Evolutionary conservation across 352 stramenopile genomes (phyloP).

Genomic region (Pythium coloratum): DNA sequence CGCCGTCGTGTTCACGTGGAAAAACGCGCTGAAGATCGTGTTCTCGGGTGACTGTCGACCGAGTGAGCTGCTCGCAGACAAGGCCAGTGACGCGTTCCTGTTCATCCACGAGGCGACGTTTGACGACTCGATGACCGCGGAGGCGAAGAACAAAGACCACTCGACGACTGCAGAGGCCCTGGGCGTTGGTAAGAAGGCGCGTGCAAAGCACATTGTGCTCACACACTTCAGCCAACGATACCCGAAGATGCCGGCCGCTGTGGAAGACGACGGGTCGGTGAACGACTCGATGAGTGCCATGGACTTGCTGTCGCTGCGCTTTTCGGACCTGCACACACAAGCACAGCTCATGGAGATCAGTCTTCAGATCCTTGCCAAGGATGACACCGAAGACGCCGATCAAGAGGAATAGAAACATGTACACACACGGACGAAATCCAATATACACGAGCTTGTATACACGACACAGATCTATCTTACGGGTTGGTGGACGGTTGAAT

Average conservation of each 20-base stretch:
- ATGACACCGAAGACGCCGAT: constrained; percentile 36
- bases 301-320: constrained; percentile 74
- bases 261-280: constrained; percentile 26
- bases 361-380: constrained; percentile 49
- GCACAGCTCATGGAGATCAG: constrained; percentile 66
- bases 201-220: constrained; percentile 90
- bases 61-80: constrained; percentile 60
- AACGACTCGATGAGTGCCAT: constrained; percentile 53
- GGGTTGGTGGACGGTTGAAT: not conserved
- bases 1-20: constrained; percentile 82
- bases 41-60: constrained; percentile 96
- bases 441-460: constrained; percentile 4
- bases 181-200: constrained; percentile 57
- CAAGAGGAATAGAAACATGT: constrained; percentile 13
- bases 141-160: constrained; percentile 95
- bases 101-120: constrained; percentile 99
- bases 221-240: constrained; percentile 96
- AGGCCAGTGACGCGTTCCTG: constrained; percentile 72
- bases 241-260: constrained; percentile 61
- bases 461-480: constrained; percentile 4
- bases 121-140: constrained; percentile 91
- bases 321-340: constrained; percentile 55
- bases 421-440: not conserved
- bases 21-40: constrained; percentile 74
- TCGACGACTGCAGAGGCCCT: constrained; percentile 94